Evolutionary conservation across 257 asterid genomes (phyloP).

Genomic region (Schizonepeta tenuifolia): DNA sequence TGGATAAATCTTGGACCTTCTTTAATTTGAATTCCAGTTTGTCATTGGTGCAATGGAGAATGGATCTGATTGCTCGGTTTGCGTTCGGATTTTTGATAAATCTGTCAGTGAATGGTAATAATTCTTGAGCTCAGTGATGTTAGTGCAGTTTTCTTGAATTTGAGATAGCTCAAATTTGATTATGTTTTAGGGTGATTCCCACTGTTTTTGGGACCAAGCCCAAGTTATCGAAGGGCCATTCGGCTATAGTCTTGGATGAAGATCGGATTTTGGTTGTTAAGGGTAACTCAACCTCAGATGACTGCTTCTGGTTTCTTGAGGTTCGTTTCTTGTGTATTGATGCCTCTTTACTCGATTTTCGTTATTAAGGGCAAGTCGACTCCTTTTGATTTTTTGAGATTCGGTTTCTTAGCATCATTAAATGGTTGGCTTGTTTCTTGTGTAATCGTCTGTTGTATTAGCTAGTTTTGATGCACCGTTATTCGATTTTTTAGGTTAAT

Average conservation of each 20-base stretch:
- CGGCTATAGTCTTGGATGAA: constrained; percentile 67
- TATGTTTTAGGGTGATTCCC: constrained; percentile 65
- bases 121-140: background rate
- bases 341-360: constrained; percentile 38
- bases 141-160: background rate
- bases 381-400: constrained; percentile 97
- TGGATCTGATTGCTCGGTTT: constrained; percentile 41
- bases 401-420: constrained; percentile 2
- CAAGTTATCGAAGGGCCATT: constrained; percentile 56
- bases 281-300: constrained; percentile 61
- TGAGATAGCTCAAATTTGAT: constrained; percentile 12
- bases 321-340: constrained; percentile 42
- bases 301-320: constrained; percentile 96
- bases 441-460: background rate
- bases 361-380: constrained; percentile 59
- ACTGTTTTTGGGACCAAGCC: constrained; percentile 75
- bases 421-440: no score
- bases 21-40: constrained; percentile 57
- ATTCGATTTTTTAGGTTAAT: constrained; percentile 54
- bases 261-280: constrained; percentile 69
- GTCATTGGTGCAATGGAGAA: constrained; percentile 57
- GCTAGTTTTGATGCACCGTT: background rate
- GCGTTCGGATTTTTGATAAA: constrained; percentile 59
- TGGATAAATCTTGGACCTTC: constrained; percentile 32
- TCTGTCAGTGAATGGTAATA: constrained; percentile 59